These are phyloP conservation scores for Fallopia convolvulus DNA, from an alignment of 148 eudicot genomes.

Conservation along the genomic window DNA sequence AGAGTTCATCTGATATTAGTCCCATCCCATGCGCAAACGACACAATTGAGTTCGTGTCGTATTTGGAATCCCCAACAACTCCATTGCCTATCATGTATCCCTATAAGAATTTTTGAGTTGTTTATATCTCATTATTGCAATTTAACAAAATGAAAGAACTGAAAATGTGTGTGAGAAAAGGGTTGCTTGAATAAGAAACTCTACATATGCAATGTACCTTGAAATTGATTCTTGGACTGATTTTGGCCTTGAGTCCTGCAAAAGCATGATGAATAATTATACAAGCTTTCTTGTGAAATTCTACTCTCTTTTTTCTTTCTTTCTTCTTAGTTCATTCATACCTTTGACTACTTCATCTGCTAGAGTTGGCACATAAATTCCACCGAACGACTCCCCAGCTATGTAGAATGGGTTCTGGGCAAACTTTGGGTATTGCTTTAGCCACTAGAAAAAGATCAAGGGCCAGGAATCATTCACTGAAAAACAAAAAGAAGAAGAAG, in stretches of 20 bases:
- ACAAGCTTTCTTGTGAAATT: neutral
- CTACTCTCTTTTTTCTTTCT: neutral
- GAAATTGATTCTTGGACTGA: conserved; percentile 36
- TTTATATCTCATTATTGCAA: neutral
- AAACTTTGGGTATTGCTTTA: conserved; percentile 31
- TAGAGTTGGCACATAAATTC: conserved; percentile 54
- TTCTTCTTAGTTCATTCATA: conserved; percentile 10
- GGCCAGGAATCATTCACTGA: neutral
- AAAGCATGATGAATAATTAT: neutral
- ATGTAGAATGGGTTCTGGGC: conserved; percentile 36
- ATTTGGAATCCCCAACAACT: conserved; percentile 31
- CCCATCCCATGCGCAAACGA: conserved; percentile 62
- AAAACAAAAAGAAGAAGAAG: neutral
- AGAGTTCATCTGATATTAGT: conserved; percentile 44
- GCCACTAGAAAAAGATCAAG: conserved; percentile 28
- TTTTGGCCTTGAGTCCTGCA: conserved; percentile 36
- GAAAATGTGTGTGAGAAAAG: neutral
- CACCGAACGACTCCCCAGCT: conserved; percentile 50
- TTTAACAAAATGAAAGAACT: neutral
- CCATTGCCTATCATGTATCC: conserved; percentile 58
- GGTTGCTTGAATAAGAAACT: neutral
- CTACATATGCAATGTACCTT: conserved; percentile 27
- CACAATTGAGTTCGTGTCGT: conserved; percentile 39
- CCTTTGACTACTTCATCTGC: conserved; percentile 41
- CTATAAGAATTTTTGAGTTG: conserved; percentile 12